These are phyloP conservation scores for Vigna nakashimae DNA, from an alignment of 306 rosid species.

Conservation along the genomic window DNA sequence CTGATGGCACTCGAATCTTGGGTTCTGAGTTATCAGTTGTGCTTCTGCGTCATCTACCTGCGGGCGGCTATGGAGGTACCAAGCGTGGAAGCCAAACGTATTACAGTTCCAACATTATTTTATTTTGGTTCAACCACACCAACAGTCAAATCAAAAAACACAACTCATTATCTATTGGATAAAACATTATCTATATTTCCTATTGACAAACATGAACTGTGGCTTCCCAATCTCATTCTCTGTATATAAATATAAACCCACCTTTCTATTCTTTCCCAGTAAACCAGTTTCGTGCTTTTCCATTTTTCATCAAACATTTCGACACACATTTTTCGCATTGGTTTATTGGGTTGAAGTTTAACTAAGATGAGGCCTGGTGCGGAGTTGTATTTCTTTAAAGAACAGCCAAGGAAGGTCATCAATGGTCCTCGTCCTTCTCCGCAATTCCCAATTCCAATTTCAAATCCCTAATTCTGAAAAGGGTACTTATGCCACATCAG, in stretches of 20 bases:
- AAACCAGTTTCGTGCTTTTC: background rate
- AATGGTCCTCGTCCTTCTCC: conserved; percentile 80
- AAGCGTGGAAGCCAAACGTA: conserved; percentile 11
- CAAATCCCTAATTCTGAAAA: too few relatives aligned
- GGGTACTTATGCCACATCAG: too few relatives aligned
- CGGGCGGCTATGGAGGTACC: conserved; percentile 8
- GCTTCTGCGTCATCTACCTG: conserved; percentile 8
- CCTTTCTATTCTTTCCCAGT: conserved; percentile 2
- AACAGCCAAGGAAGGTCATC: conserved; percentile 41
- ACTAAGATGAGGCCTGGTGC: conserved; percentile 47
- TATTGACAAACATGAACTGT: conserved; percentile 16
- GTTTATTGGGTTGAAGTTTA: background rate
- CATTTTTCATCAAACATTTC: too few relatives aligned
- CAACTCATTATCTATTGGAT: conserved; percentile 21
- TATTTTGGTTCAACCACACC: conserved; percentile 9
- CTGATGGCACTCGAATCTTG: accelerated
- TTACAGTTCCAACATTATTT: background rate
- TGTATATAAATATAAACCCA: background rate
- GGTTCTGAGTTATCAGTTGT: accelerated
- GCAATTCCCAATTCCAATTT: too few relatives aligned
- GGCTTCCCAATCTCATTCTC: background rate
- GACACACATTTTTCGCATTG: background rate
- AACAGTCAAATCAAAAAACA: conserved; percentile 43
- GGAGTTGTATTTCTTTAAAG: conserved; percentile 31
- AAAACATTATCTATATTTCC: background rate